Conservation (phyloP, 192 early-diverging fungal genomes). For the Coemansia sp. region DNA sequence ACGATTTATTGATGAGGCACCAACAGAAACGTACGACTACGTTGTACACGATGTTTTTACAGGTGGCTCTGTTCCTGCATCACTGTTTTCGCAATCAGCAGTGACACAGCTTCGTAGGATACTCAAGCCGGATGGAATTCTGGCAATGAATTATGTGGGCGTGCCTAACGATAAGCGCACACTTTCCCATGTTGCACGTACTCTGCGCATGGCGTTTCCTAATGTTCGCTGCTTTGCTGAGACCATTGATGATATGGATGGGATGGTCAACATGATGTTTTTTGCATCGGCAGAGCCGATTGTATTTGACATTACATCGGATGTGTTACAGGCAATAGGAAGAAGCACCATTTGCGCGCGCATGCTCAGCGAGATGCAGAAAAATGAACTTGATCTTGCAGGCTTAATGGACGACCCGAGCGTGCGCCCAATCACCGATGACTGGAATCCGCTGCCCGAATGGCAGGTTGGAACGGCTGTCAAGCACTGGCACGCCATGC, state of each 20-base stretch:
- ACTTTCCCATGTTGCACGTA: constrained; percentile 62
- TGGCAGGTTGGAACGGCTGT: constrained; percentile 61
- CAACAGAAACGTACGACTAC: constrained; percentile 67
- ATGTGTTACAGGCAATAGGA: constrained; percentile 38
- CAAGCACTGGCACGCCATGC: constrained; percentile 76
- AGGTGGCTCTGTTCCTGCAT: constrained; percentile 73
- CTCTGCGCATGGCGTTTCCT: constrained; percentile 65
- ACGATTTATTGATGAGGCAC: constrained; percentile 63
- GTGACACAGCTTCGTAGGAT: constrained; percentile 63
- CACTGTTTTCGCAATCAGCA: constrained; percentile 74
- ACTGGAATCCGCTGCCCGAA: constrained; percentile 60
- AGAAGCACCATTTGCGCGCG: constrained; percentile 16
- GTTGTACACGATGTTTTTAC: constrained; percentile 94
- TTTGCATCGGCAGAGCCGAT: constrained; percentile 60
- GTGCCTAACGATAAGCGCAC: constrained; percentile 52
- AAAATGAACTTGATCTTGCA: constrained; percentile 54
- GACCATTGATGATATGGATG: constrained; percentile 37
- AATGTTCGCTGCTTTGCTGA: constrained; percentile 70
- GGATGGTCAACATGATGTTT: constrained; percentile 66
- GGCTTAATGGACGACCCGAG: constrained; percentile 23
- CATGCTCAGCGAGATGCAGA: constrained; percentile 53
- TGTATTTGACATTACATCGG: constrained; percentile 39
- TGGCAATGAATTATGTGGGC: constrained; percentile 87
- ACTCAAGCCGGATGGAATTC: constrained; percentile 70
- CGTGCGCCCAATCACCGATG: constrained; percentile 62